phyloP scores from a whole-genome alignment of 2,329 filamentous ascomycete species.

The Ascomycota sp. region DNA sequence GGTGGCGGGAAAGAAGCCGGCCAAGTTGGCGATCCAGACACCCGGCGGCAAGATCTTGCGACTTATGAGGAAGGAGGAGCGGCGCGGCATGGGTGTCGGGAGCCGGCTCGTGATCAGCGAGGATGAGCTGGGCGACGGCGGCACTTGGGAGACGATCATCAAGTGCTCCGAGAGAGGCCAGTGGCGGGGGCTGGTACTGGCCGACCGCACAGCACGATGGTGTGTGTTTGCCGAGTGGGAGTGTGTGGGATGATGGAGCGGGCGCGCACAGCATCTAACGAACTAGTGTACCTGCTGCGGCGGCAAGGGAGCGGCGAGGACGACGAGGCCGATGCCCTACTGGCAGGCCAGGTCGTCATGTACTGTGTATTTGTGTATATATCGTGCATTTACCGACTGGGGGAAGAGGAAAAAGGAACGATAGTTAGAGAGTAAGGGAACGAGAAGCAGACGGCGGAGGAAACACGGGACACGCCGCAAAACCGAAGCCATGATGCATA shows the following conservation, averaged over 20 bases:
- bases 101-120: constrained; percentile 19
- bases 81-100: constrained; percentile 29
- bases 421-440: too few relatives aligned
- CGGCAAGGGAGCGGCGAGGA: too few relatives aligned
- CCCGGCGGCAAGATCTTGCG: constrained; percentile 87
- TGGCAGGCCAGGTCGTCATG: not conserved
- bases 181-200: constrained; percentile 65
- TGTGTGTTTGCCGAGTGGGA: constrained; percentile 85
- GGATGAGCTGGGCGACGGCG: constrained; percentile 46
- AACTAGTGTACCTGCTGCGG: too few relatives aligned
- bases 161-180: constrained; percentile 68
- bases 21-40: constrained; percentile 86
- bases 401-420: too few relatives aligned
- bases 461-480: too few relatives aligned
- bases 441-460: too few relatives aligned
- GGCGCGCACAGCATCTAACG: not conserved
- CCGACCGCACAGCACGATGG: constrained; percentile 69
- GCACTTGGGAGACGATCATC: constrained; percentile 76
- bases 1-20: constrained; percentile 55
- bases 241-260: constrained; percentile 21
- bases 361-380: not conserved
- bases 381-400: not conserved
- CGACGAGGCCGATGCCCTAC: too few relatives aligned
- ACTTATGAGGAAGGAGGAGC: constrained; percentile 61
- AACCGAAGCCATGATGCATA: too few relatives aligned